A percentile compares a stretch with the other conserved stretches of the same genome.
These are phyloP conservation scores for Leishmania major DNA, from an alignment of 208 protist genomes.

Conservation along the genomic window DNA sequence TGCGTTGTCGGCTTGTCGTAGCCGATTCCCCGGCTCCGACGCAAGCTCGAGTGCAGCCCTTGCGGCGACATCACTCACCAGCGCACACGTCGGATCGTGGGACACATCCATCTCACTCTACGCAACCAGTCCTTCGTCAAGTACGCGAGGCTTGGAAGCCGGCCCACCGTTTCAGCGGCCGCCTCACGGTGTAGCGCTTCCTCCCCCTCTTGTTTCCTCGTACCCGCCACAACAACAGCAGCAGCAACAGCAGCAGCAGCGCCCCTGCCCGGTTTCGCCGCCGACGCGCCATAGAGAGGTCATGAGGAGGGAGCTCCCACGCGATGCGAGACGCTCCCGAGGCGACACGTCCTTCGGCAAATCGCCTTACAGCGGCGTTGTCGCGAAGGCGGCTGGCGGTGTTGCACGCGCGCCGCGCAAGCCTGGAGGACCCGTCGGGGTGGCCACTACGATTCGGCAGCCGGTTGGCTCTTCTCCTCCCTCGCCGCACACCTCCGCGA, in stretches of 20 bases:
- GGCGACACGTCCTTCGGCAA: background rate
- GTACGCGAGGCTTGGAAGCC: background rate
- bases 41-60: background rate
- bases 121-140: background rate
- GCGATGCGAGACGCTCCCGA: slow-evolving; percentile 5
- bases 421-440: slow-evolving; percentile 8
- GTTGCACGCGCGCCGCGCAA: slow-evolving; percentile 10
- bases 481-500: background rate
- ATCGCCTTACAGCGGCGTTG: slow-evolving; percentile 7
- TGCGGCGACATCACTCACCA: background rate
- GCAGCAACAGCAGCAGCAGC: background rate
- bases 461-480: background rate
- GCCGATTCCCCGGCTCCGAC: background rate
- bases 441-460: background rate
- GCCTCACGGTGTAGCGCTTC: background rate
- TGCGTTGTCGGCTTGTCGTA: background rate
- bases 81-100: background rate
- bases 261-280: background rate
- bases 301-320: background rate
- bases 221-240: slow-evolving; percentile 1
- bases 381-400: slow-evolving; percentile 5
- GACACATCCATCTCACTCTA: slow-evolving; percentile 1
- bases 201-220: background rate
- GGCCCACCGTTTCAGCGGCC: background rate
- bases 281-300: background rate